Conservation (phyloP, 306 rosid species). For the Carpinus fangiana region DNA sequence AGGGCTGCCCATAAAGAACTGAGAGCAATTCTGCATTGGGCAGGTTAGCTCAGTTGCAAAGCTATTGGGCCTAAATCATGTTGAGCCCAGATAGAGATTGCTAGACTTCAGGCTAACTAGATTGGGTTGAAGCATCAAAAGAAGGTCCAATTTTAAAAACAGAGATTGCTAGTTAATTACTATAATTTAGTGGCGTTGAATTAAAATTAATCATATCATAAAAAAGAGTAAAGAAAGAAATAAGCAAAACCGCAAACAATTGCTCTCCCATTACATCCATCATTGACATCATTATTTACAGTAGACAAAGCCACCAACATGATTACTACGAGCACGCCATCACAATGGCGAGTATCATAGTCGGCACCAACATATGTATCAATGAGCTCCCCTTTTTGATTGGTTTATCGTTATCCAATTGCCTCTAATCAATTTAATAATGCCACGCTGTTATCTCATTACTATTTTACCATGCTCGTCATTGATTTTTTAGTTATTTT, state of each 20-base stretch:
- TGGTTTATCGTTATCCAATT: neutral
- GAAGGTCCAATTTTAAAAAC: neutral
- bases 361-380: neutral
- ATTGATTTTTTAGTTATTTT: too few relatives aligned
- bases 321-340: neutral
- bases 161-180: neutral
- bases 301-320: constrained; percentile 5
- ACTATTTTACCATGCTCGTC: too few relatives aligned
- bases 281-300: neutral
- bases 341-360: neutral
- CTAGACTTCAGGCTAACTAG: too few relatives aligned
- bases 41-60: too few relatives aligned
- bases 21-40: too few relatives aligned
- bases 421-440: neutral
- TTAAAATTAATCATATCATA: neutral
- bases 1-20: too few relatives aligned
- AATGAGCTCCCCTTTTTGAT: neutral
- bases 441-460: too few relatives aligned
- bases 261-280: neutral
- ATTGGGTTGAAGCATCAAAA: neutral
- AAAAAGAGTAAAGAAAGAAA: too few relatives aligned
- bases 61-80: too few relatives aligned
- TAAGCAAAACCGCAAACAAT: neutral
- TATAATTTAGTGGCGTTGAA: neutral
- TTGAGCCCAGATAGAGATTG: neutral